A percentile compares a stretch with the other conserved stretches of the same genome.
Evolutionary conservation across 306 rosid species (phyloP).

Genomic region (Fragaria vesca): DNA sequence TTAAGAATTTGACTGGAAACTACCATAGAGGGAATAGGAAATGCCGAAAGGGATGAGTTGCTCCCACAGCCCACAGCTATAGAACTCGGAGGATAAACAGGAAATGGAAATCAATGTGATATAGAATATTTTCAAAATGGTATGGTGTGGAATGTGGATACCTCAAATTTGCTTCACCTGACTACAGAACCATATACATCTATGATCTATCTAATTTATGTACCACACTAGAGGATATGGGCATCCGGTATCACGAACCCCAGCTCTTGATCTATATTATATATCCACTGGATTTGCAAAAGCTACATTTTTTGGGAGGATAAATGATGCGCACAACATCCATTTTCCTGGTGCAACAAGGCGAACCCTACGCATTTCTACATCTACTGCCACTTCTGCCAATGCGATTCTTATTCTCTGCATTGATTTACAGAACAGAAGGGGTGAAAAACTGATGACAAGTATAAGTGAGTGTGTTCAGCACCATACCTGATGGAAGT

Average conservation of each 20-base stretch:
- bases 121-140: background rate
- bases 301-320: slow-evolving; percentile 78
- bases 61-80: background rate
- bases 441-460: background rate
- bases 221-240: slow-evolving; percentile 12
- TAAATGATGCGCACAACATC: slow-evolving; percentile 90
- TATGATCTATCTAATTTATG: background rate
- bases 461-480: background rate
- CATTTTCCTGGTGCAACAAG: slow-evolving; percentile 94
- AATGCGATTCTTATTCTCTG: slow-evolving; percentile 86
- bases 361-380: slow-evolving; percentile 77
- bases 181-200: background rate
- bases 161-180: background rate
- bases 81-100: background rate
- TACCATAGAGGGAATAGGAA: background rate
- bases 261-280: slow-evolving; percentile 20
- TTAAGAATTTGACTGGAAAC: background rate
- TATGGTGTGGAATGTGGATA: background rate
- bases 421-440: slow-evolving; percentile 14
- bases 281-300: slow-evolving; percentile 43
- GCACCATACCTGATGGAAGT: slow-evolving; percentile 76
- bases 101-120: background rate
- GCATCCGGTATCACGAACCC: background rate
- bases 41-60: background rate
- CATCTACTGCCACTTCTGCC: slow-evolving; percentile 71